Base-by-base conservation (phyloP, 352 stramenopile species). In the Pythium dissimile region DNA sequence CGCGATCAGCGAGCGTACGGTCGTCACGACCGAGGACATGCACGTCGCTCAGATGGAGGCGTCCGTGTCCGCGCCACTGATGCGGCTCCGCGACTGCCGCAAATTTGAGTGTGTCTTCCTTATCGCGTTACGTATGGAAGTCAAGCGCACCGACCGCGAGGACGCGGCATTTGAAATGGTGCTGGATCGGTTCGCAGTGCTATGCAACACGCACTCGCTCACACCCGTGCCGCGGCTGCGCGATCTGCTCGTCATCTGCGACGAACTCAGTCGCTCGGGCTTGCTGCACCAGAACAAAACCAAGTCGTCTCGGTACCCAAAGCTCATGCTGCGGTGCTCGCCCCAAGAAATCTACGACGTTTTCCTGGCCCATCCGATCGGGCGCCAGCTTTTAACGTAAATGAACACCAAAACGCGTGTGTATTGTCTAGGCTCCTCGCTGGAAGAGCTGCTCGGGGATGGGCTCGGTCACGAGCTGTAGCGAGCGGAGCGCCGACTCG, bases 61-160 rank as follows among this genome's bases (percentile, higher is more conserved):
- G 43, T 84, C 75, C 1, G 60, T 84, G 21, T 89, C 76, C 1
- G 76, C 76, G 15, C 75, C 75, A 21, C 66, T 85, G 52, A 72
- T 70, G 27, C 75, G 80, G 16, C 64, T 90, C 30, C 62, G 65
- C 9, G 68, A 72, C 21, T 86, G 73, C 45, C 85, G 77, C 46
- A 86, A 86, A 43, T 88, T 90, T 50, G 80, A 90, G 57, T 88
- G 77, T 45, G 75, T 84, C 15, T 87, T 90, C 41, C 61, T 90
- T 5, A 64, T 90, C 30, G 80, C 80, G 20, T 59, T 90, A 24
- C 67, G 70, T 20, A 84, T 86, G 69, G 77, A 88, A 57, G 60
- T 84, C 30, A 83, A 80, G 34, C 39, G 69, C 18, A 71, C 64
- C 20, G 69, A 69, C 28, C 66, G 65, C 21, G 66, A 61, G 6